These are phyloP conservation scores for Penicillium longicatenatum DNA, from an alignment of 495 filamentous ascomycete species.

Conservation along the genomic window DNA sequence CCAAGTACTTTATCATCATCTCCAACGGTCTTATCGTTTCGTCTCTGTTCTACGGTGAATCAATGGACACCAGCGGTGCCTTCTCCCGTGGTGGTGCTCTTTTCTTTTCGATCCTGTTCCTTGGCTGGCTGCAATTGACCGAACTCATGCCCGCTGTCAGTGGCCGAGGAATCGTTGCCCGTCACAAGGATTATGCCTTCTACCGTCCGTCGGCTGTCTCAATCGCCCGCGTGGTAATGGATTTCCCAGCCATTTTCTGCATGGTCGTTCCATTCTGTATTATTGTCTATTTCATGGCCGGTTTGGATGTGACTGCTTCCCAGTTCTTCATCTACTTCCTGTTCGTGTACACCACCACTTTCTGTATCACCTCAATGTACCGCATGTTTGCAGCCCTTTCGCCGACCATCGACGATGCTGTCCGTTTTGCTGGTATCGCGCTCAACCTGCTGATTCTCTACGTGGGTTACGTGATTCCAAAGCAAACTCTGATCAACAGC, in stretches of 20 bases:
- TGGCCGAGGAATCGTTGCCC: constrained; percentile 62
- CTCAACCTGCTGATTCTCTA: constrained; percentile 73
- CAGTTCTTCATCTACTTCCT: constrained; percentile 77
- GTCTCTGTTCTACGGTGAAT: constrained; percentile 69
- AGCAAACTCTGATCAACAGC: constrained; percentile 58
- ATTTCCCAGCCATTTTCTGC: constrained; percentile 66
- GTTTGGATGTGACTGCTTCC: constrained; percentile 61
- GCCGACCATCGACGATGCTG: constrained; percentile 71
- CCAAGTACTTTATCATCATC: constrained; percentile 77
- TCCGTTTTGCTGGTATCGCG: constrained; percentile 68
- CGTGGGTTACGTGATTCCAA: constrained; percentile 79
- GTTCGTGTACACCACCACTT: constrained; percentile 68
- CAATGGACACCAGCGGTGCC: constrained; percentile 63
- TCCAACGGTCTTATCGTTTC: constrained; percentile 74
- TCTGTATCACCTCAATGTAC: constrained; percentile 69
- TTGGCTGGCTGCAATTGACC: constrained; percentile 74
- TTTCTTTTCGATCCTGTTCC: constrained; percentile 75
- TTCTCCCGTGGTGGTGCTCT: constrained; percentile 68
- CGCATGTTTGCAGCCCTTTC: constrained; percentile 77
- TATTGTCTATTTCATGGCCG: constrained; percentile 70
- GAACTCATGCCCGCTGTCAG: constrained; percentile 70
- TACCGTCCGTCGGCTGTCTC: constrained; percentile 73
- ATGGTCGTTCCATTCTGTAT: constrained; percentile 66
- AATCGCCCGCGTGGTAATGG: constrained; percentile 66
- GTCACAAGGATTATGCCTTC: constrained; percentile 76